phyloP scores from a whole-genome alignment of 805 yeast species.

The Isabelozyma heimii region DNA sequence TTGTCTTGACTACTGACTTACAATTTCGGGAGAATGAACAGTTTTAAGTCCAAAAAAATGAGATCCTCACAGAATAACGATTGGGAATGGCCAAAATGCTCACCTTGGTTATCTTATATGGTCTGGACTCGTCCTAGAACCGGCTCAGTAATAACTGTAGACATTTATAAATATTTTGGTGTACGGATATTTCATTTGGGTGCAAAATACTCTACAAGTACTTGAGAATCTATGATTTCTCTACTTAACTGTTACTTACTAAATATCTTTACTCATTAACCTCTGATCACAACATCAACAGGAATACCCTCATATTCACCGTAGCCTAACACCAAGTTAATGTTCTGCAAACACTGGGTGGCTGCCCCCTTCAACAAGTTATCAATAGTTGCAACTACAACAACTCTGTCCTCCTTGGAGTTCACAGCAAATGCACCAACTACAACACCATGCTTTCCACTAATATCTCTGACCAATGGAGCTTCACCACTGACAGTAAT shows the following conservation, averaged over 20 bases:
- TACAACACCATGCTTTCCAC: constrained; percentile 92
- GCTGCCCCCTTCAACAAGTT: constrained; percentile 97
- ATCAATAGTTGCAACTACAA: constrained; percentile 92
- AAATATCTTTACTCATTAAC: constrained; percentile 17
- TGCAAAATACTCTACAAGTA: too few species aligned
- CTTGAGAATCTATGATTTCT: neutral
- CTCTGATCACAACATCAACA: constrained; percentile 54
- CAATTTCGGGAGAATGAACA: too few species aligned
- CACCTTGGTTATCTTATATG: too few species aligned
- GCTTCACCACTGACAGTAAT: constrained; percentile 87
- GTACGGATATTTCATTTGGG: too few species aligned
- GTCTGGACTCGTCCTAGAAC: too few species aligned
- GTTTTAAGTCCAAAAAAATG: too few species aligned
- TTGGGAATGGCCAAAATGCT: too few species aligned
- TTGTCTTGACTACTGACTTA: too few species aligned
- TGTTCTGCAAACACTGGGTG: constrained; percentile 95
- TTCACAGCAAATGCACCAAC: constrained; percentile 96
- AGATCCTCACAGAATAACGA: too few species aligned
- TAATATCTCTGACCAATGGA: constrained; percentile 86
- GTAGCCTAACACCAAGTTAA: constrained; percentile 84
- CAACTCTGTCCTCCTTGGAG: constrained; percentile 84
- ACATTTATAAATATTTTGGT: too few species aligned
- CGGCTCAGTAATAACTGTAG: too few species aligned
- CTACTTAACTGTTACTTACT: neutral
- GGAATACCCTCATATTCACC: constrained; percentile 97